phyloP scores from a whole-genome alignment of 2,329 filamentous ascomycete species.

The Trichoderma asperellum region DNA sequence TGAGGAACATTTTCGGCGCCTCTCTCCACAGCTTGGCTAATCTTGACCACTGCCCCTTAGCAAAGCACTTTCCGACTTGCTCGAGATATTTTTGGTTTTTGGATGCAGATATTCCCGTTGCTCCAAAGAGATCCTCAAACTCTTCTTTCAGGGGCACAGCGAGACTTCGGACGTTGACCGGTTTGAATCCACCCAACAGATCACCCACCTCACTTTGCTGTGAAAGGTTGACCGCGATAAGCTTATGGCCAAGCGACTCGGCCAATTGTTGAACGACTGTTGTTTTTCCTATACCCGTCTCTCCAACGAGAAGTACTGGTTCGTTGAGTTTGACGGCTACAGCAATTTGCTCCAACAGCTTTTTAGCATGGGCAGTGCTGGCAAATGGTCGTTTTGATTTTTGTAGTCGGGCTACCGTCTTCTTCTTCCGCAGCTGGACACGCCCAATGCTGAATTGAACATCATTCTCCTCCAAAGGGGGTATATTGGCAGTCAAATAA shows the following conservation, averaged over 20 bases:
- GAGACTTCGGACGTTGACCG: conserved; percentile 85
- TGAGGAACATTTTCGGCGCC: conserved; percentile 83
- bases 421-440: conserved; percentile 63
- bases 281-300: conserved; percentile 98
- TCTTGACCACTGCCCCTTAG: conserved; percentile 84
- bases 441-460: conserved; percentile 66
- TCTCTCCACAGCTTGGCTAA: conserved; percentile 86
- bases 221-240: conserved; percentile 92
- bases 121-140: conserved; percentile 85
- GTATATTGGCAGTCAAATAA: conserved; percentile 73
- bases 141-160: conserved; percentile 90
- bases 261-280: conserved; percentile 94
- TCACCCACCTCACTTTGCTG: conserved; percentile 99
- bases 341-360: conserved; percentile 85
- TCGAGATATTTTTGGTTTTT: conserved; percentile 89
- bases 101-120: conserved; percentile 80
- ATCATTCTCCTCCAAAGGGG: conserved; percentile 66
- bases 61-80: conserved; percentile 76
- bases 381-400: conserved; percentile 75
- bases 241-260: conserved; percentile 77
- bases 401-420: conserved; percentile 50
- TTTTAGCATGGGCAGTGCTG: conserved; percentile 81
- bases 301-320: conserved; percentile 91
- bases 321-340: conserved; percentile 83
- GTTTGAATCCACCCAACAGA: conserved; percentile 93